Conservation (phyloP, 2,329 filamentous ascomycete species). For the Waltergamsia citrina region DNA sequence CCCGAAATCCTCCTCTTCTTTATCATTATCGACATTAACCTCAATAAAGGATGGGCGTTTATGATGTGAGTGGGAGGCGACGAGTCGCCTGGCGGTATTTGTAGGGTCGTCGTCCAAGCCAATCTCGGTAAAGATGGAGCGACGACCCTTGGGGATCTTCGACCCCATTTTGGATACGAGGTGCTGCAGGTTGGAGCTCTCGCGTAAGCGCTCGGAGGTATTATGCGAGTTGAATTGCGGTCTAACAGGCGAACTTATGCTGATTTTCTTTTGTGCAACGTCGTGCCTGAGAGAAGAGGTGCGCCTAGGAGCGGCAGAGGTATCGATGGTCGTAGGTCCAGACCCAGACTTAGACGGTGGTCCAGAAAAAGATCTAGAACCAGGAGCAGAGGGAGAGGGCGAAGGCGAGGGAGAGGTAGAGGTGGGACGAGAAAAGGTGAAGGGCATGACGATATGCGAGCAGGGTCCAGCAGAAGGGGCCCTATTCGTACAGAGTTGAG, state of each 20-base stretch:
- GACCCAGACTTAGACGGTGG: too few relatives aligned
- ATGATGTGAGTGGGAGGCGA: too few relatives aligned
- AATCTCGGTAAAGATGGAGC: slow-evolving; percentile 42
- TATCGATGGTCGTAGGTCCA: too few relatives aligned
- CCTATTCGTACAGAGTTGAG: too few relatives aligned
- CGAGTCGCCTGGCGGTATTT: slow-evolving; percentile 3
- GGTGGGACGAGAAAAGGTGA: slow-evolving; percentile 1
- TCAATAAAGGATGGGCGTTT: too few relatives aligned
- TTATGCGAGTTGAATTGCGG: slow-evolving; percentile 40
- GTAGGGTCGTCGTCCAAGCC: slow-evolving; percentile 29
- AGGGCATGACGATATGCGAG: not conserved
- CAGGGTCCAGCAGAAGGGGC: too few relatives aligned
- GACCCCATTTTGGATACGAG: slow-evolving; percentile 29
- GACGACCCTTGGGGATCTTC: slow-evolving; percentile 38
- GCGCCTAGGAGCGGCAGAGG: too few relatives aligned
- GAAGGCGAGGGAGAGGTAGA: too few relatives aligned
- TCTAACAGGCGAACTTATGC: slow-evolving; percentile 14
- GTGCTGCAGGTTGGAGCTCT: slow-evolving; percentile 28
- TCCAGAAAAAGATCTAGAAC: too few relatives aligned
- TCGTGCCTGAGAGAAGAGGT: slow-evolving; percentile 10
- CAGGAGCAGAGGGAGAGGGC: too few relatives aligned
- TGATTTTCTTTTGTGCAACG: slow-evolving; percentile 4
- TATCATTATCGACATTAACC: not conserved
- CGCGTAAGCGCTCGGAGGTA: slow-evolving; percentile 41
- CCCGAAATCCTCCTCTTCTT: not conserved